A percentile compares a stretch with the other conserved stretches of the same genome.
phyloP scores from a whole-genome alignment of 768 basidiomycete species.

The Exidia glandulosa region DNA sequence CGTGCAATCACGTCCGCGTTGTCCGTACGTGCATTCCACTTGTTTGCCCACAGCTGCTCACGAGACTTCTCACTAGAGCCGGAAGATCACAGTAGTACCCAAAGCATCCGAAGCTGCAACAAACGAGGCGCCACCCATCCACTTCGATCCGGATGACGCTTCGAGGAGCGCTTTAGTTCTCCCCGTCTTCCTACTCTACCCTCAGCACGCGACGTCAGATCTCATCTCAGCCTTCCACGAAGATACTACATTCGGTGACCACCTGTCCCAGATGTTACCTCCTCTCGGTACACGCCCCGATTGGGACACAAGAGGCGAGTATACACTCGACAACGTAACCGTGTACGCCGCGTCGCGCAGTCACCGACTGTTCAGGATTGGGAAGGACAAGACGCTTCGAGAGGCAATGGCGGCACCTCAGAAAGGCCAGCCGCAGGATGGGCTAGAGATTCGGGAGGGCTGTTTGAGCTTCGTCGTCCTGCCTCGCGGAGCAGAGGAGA shows the following conservation, averaged over 20 bases:
- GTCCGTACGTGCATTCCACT: conserved; percentile 38
- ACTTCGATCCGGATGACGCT: conserved; percentile 54
- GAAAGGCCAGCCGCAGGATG: conserved; percentile 57
- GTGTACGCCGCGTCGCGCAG: conserved; percentile 75
- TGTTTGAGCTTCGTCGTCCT: conserved; percentile 71
- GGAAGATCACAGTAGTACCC: conserved; percentile 54
- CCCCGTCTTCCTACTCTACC: conserved; percentile 90
- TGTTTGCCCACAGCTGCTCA: not conserved
- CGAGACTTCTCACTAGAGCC: conserved; percentile 37
- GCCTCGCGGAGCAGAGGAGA: conserved; percentile 65
- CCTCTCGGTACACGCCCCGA: conserved; percentile 48
- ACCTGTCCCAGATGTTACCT: conserved; percentile 77
- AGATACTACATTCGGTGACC: conserved; percentile 68
- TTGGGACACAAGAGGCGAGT: conserved; percentile 71
- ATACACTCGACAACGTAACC: conserved; percentile 48
- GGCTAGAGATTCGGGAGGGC: conserved; percentile 74
- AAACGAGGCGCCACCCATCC: conserved; percentile 47
- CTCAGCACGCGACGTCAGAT: conserved; percentile 81
- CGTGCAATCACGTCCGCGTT: conserved; percentile 46
- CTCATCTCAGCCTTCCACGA: conserved; percentile 80
- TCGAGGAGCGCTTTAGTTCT: conserved; percentile 52
- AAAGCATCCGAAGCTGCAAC: conserved; percentile 37
- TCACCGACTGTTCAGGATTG: conserved; percentile 77
- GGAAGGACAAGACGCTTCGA: conserved; percentile 76
- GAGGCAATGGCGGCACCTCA: conserved; percentile 57